Conservation (phyloP, 768 basidiomycete species). For the Tylopilus intermedius region DNA sequence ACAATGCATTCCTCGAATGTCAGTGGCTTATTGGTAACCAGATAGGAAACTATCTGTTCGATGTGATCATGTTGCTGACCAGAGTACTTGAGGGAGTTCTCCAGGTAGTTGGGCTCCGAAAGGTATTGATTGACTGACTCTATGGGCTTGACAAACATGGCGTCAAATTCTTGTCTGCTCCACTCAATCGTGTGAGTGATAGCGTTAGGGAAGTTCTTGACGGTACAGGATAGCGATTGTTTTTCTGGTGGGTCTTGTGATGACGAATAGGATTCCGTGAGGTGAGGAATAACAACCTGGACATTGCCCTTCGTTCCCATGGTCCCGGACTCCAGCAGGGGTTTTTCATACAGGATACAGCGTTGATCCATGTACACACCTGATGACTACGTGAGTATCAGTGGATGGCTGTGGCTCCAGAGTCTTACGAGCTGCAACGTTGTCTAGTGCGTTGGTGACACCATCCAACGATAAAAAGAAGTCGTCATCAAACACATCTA, state of each 20-base stretch:
- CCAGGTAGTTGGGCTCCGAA: conserved; percentile 92
- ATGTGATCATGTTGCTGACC: conserved; percentile 89
- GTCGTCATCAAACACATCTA: conserved; percentile 81
- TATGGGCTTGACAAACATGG: conserved; percentile 87
- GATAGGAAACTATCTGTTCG: conserved; percentile 80
- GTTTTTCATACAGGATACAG: conserved; percentile 94
- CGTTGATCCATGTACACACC: conserved; percentile 98
- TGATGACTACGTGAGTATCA: conserved; percentile 27
- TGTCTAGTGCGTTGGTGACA: conserved; percentile 97
- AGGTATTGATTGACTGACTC: conserved; percentile 95
- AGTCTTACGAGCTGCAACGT: conserved; percentile 84
- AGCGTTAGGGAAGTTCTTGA: conserved; percentile 98
- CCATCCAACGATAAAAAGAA: conserved; percentile 89
- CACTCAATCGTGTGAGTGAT: conserved; percentile 99
- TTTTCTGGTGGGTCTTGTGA: conserved; percentile 99
- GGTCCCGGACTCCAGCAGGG: conserved; percentile 94
- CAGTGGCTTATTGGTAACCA: conserved; percentile 89
- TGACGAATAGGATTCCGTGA: conserved; percentile 95
- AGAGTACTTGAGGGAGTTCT: conserved; percentile 83
- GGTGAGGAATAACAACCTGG: conserved; percentile 88
- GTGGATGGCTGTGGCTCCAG: neutral
- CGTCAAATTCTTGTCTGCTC: conserved; percentile 90
- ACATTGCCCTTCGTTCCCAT: conserved; percentile 97
- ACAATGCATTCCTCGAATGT: conserved; percentile 96
- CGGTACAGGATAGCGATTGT: conserved; percentile 92